Conservation (phyloP, 2,329 filamentous ascomycete species). For the Leptographium galeiforme region DNA sequence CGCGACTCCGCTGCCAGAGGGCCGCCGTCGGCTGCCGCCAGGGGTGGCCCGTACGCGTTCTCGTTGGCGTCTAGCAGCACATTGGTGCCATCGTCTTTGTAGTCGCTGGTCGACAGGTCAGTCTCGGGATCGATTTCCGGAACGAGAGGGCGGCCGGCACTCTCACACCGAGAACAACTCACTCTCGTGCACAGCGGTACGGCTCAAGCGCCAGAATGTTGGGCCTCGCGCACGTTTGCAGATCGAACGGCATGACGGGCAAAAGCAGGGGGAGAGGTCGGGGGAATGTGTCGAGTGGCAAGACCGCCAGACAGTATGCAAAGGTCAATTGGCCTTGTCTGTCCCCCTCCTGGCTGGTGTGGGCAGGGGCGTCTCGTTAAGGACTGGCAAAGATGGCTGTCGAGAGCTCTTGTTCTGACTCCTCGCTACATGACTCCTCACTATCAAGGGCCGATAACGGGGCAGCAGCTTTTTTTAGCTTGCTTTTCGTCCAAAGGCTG, state of each 20-base stretch:
- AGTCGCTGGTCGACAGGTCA: constrained; percentile 52
- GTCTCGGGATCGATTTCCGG: too few species aligned
- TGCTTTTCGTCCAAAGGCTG: too few species aligned
- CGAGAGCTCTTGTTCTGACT: too few species aligned
- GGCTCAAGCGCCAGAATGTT: constrained; percentile 68
- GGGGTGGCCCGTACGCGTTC: constrained; percentile 82
- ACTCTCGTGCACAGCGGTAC: constrained; percentile 75
- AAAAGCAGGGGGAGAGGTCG: neutral
- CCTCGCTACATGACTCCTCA: too few species aligned
- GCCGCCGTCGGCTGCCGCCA: constrained; percentile 63
- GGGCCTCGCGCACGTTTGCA: constrained; percentile 59
- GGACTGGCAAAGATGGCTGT: too few species aligned
- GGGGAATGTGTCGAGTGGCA: too few species aligned
- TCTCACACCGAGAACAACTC: constrained; percentile 20
- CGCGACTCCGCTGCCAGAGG: constrained; percentile 55
- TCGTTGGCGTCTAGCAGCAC: constrained; percentile 96
- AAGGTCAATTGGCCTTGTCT: too few species aligned
- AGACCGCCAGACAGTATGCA: too few species aligned
- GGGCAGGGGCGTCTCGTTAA: too few species aligned
- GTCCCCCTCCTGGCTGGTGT: too few species aligned
- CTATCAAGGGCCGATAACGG: too few species aligned
- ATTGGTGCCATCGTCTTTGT: constrained; percentile 95
- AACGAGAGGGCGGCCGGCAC: constrained; percentile 15
- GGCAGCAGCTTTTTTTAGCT: too few species aligned
- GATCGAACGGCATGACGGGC: constrained; percentile 46